phyloP scores from a whole-genome alignment of 805 yeast species.

The Metschnikowia kunwiensis region DNA sequence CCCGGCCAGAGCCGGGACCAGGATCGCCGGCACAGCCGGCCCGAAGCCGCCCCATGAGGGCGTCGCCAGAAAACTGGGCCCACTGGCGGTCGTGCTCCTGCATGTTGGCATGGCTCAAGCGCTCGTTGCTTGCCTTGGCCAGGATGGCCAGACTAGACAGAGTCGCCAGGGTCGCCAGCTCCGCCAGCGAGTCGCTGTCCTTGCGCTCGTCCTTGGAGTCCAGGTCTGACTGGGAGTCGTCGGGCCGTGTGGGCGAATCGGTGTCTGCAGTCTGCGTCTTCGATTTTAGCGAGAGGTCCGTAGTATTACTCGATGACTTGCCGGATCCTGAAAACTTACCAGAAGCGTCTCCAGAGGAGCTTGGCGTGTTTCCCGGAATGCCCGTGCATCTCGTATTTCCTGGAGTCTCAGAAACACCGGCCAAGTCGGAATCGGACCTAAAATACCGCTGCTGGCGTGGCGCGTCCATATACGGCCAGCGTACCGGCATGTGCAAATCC shows the following conservation, averaged over 20 bases:
- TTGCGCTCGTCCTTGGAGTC: conserved; percentile 10
- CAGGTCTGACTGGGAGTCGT: too few species aligned
- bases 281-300: conserved; percentile 16
- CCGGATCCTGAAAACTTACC: too few species aligned
- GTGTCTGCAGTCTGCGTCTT: conserved; percentile 12
- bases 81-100: conserved; percentile 19
- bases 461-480: conserved; percentile 1
- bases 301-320: conserved; percentile 13
- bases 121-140: conserved; percentile 9
- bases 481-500: not conserved
- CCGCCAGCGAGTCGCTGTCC: conserved; percentile 8
- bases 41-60: not conserved
- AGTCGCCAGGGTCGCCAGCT: conserved; percentile 1
- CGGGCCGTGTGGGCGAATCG: too few species aligned
- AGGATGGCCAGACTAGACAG: conserved; percentile 1
- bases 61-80: conserved; percentile 10
- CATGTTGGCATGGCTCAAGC: conserved; percentile 20
- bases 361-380: too few species aligned
- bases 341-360: too few species aligned
- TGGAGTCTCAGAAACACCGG: conserved; percentile 15
- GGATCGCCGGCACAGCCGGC: not conserved
- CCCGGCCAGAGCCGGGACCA: not conserved
- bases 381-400: too few species aligned
- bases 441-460: conserved; percentile 9
- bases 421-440: conserved; percentile 14